Base-by-base conservation (phyloP, 495 filamentous ascomycete species). In the Talaromyces stipitatus region DNA sequence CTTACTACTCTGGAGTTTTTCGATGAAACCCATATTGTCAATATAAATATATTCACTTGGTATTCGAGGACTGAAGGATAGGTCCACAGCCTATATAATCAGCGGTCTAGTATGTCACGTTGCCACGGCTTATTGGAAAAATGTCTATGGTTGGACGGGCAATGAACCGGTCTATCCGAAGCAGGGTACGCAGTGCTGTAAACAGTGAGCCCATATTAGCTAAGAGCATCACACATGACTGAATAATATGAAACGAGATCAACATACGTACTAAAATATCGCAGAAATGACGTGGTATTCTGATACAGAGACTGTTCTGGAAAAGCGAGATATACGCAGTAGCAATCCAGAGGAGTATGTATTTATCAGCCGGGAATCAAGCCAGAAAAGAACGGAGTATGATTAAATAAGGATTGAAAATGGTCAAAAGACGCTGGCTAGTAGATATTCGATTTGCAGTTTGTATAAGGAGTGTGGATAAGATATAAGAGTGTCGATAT, bases 1-100 rank as follows among this genome's bases (percentile, higher is more conserved):
- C 28, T 23, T 71, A 82, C 79, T 82, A 56, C 76, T 72, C 73
- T 82, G 78, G 54, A 82, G 66, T 53, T 82, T 82, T 56, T 81
- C 78, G 51, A 82, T 70, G 66, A 82, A 67, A 64, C 79, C 79
- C 80, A 82, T 82, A 36, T 24, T 55, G 30, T 38, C 28, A 18
- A 36, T 18, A 24, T 48, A 20, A 7, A 18, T 48, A 26, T 53
- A 12, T 53, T 30, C n/a, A 8, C n/a, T 16, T 41, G 36, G 18
- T n/a, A n/a, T 41, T 1, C 3, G 36, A 20, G n/a, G 16, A 41
- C n/a, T 16, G n/a, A 38, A 41, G 36, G 9, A 16, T 14, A 41
- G 36, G 18, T 16, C 9, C 7, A 16, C n/a, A 41, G 36, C 18
- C 36, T 41, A 41, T 41, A 41, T 20, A 41, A 41, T n/a, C 11